Evolutionary conservation across 306 rosid genomes (phyloP).

Genomic region (Ochetophila trinervis): DNA sequence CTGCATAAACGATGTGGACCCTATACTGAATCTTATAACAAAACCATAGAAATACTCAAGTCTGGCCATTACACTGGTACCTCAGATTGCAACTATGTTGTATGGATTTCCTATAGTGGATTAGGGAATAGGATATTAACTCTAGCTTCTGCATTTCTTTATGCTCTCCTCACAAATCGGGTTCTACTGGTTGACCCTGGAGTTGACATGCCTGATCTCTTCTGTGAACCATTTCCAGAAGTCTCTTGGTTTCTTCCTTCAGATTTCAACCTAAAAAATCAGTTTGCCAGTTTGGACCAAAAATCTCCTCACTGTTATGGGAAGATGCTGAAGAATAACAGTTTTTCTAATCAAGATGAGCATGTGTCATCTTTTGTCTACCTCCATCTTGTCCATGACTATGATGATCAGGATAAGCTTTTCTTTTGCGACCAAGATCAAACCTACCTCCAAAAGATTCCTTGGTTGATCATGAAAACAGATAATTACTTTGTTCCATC

Average conservation of each 20-base stretch:
- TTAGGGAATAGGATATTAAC: conserved; percentile 71
- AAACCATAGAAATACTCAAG: conserved; percentile 47
- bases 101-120: conserved; percentile 70
- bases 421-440: conserved; percentile 78
- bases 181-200: conserved; percentile 74
- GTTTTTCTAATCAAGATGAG: conserved; percentile 13
- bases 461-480: conserved; percentile 64
- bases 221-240: conserved; percentile 74
- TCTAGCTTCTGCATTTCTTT: conserved; percentile 63
- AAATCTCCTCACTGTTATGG: conserved; percentile 51
- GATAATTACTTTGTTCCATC: conserved; percentile 70
- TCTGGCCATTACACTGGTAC: conserved; percentile 38
- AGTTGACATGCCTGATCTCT: conserved; percentile 58
- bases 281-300: conserved; percentile 42
- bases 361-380: conserved; percentile 41
- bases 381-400: conserved; percentile 66
- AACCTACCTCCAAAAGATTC: conserved; percentile 40
- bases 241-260: conserved; percentile 65
- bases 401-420: conserved; percentile 66
- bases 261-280: conserved; percentile 47
- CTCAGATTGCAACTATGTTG: conserved; percentile 52
- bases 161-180: conserved; percentile 69
- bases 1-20: conserved; percentile 67
- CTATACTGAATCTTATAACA: conserved; percentile 53
- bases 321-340: conserved; percentile 49